Percentiles rank a stretch among this genome's conserved stretches.
Evolutionary conservation across 176 grass and related monocot species (phyloP).

Genomic region (Eleusine coracana): DNA sequence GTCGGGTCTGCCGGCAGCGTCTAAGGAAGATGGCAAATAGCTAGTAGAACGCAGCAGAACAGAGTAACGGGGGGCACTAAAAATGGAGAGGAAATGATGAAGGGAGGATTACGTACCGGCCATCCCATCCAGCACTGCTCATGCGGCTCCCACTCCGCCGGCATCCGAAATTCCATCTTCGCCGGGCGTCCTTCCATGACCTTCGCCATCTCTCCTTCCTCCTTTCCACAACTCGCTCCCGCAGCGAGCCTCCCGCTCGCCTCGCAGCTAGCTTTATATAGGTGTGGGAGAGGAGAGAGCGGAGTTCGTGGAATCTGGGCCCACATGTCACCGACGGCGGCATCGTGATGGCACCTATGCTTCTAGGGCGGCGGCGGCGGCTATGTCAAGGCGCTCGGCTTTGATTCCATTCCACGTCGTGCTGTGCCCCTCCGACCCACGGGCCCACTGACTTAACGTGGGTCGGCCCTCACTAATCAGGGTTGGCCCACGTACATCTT

Average conservation of each 20-base stretch:
- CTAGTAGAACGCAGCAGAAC: background rate
- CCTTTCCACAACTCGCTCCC: background rate
- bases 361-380: background rate
- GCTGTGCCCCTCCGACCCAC: background rate
- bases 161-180: constrained; percentile 76
- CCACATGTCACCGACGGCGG: background rate
- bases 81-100: background rate
- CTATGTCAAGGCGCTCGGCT: background rate
- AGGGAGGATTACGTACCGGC: constrained; percentile 56
- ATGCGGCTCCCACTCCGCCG: constrained; percentile 93
- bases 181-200: constrained; percentile 44
- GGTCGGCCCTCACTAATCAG: background rate
- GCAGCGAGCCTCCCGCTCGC: background rate
- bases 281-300: background rate
- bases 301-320: background rate
- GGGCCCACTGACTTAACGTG: no score
- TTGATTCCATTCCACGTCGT: background rate
- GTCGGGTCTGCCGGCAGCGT: background rate
- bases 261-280: background rate
- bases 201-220: constrained; percentile 48
- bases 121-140: constrained; percentile 92
- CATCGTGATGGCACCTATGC: no score
- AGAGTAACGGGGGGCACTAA: no score
- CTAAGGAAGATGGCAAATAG: background rate
- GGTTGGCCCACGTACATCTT: background rate